Base-by-base conservation (phyloP, 129 eudicot species). In the Mikania micrantha region DNA sequence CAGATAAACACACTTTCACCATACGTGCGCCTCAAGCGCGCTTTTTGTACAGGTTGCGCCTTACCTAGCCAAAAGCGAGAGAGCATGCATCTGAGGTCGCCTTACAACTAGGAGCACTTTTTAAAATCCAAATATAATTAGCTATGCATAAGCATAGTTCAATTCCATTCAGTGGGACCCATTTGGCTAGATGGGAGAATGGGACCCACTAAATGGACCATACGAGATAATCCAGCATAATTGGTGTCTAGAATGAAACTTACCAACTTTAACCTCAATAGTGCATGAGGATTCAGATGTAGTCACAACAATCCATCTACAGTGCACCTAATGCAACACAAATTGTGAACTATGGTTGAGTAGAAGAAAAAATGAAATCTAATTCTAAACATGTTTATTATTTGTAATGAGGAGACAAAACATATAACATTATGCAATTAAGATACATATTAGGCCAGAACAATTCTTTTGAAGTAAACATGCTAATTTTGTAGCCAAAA, bases 261-360 rank as follows among this genome's bases (percentile, higher is more conserved):
- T 78, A 88, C 98, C 98, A 5, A 77, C 98, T 92, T 82, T 88
- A 38, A 92, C 78, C 64, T 84, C 81, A 68, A 92, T 38, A 69
- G 74, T 76, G 79, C 87, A 85, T 0, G 89, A 78, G 49, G 96
- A 85, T 69, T 85, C 96, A 7, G 96, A 80, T 27, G 75, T 83
- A 13, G 88, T 77, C 83, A 80, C 83, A 22, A 84, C 20, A 39
- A 27, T 53, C 98, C 98, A 92, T 77, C 80, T 80, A 76, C 96
- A 88, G 67, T 92, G 98, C 66, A 92, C 85, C 98, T 92, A 82
- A 56, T 54, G 61, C 78, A 70, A 66, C 71, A 66, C 54, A 64
- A 56, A 67, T 21, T 50, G 64, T 38, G 44, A 40, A 70, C 48
- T 34, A 65, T 25, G 28, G 34, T 53, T 47, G 6, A 47, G 24